Percentiles rank a stretch among this genome's conserved stretches.
These are phyloP conservation scores for Solanum hybrid DNA, from an alignment of 305 asterid genomes.

Conservation along the genomic window DNA sequence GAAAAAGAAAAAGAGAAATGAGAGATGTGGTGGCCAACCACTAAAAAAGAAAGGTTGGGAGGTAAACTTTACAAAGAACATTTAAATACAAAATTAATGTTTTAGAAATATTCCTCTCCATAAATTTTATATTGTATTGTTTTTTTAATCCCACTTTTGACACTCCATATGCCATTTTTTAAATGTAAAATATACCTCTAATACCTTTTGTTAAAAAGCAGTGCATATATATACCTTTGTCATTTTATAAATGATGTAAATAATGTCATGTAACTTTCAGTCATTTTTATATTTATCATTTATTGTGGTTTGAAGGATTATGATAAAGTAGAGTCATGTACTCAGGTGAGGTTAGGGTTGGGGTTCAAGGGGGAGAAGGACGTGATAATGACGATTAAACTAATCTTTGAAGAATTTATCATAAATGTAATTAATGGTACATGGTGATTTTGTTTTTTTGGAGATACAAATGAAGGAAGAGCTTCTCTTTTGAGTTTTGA, in stretches of 20 bases:
- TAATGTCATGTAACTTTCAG: neutral
- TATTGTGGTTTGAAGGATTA: neutral
- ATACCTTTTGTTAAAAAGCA: neutral
- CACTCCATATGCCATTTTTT: neutral
- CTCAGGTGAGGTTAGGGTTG: neutral
- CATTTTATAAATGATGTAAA: neutral
- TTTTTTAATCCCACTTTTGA: neutral
- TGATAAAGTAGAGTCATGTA: too few relatives aligned
- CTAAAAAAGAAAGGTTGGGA: conserved; percentile 18
- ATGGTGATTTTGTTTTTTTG: neutral
- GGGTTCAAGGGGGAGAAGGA: neutral
- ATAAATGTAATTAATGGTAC: too few relatives aligned
- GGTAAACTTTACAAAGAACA: conserved; percentile 11
- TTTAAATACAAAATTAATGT: neutral
- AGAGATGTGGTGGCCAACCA: conserved; percentile 14
- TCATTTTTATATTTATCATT: too few relatives aligned
- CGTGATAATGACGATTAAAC: neutral
- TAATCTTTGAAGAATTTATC: too few relatives aligned
- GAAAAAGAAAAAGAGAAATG: neutral
- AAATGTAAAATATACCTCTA: neutral
- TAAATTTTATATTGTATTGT: neutral
- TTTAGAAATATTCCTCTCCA: neutral
- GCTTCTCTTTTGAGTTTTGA: too few relatives aligned
- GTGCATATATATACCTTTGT: neutral
- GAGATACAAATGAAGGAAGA: neutral